A percentile compares a stretch with the other conserved stretches of the same genome.
Evolutionary conservation across 2,329 filamentous ascomycete species (phyloP).

Genomic region (Stagonosporopsis vannaccii): DNA sequence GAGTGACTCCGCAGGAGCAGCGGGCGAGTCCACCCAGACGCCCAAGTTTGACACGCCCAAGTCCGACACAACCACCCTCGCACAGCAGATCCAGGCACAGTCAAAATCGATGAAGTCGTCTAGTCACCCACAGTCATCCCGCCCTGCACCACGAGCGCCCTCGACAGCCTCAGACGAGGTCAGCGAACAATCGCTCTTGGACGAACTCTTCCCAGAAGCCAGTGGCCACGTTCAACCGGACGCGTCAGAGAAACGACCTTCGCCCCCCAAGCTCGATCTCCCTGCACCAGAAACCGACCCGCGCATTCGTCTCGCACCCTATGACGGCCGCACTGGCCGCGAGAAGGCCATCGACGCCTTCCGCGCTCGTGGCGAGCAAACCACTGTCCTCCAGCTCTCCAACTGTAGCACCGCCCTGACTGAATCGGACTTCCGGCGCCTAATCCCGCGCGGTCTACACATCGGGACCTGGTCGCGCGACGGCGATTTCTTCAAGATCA

Average conservation of each 20-base stretch:
- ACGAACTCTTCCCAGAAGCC: slow-evolving; percentile 64
- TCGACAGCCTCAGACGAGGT: slow-evolving; percentile 3
- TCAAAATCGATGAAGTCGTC: slow-evolving; percentile 24
- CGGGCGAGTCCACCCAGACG: neutral
- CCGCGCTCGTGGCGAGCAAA: slow-evolving; percentile 34
- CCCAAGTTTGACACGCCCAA: neutral
- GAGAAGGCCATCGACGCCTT: slow-evolving; percentile 29
- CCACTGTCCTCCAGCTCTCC: slow-evolving; percentile 62
- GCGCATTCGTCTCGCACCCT: slow-evolving; percentile 13
- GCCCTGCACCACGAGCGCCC: slow-evolving; percentile 4
- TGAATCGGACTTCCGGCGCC: slow-evolving; percentile 74
- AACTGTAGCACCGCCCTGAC: slow-evolving; percentile 60
- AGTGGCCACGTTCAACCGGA: slow-evolving; percentile 28
- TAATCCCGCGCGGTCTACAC: slow-evolving; percentile 67
- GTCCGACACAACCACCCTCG: slow-evolving; percentile 10
- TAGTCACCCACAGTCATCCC: slow-evolving; percentile 1
- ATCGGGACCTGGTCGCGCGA: slow-evolving; percentile 70
- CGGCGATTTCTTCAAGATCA: slow-evolving; percentile 67
- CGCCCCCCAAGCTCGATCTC: slow-evolving; percentile 40
- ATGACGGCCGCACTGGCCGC: slow-evolving; percentile 1
- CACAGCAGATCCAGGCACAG: slow-evolving; percentile 24
- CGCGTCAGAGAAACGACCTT: slow-evolving; percentile 20
- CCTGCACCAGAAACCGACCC: slow-evolving; percentile 22
- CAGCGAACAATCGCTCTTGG: slow-evolving; percentile 50
- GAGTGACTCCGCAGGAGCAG: neutral